phyloP scores from a whole-genome alignment of 1,284 basidiomycete genomes.

The Heterobasidion irregulare region DNA sequence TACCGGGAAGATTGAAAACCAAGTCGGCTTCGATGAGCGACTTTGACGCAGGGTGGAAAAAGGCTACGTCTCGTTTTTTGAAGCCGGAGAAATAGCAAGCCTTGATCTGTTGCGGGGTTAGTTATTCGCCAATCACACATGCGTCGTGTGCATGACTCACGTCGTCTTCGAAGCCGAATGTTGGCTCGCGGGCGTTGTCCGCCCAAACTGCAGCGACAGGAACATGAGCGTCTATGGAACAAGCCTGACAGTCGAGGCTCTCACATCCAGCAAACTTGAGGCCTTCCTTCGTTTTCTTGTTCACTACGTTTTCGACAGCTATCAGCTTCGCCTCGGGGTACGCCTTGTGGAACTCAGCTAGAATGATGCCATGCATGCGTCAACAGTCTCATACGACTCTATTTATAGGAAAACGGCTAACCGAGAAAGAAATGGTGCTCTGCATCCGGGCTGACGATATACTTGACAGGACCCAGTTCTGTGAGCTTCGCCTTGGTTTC shows the following conservation, averaged over 20 bases:
- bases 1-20: conserved; percentile 82
- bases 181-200: conserved; percentile 47
- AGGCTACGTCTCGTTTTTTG: conserved; percentile 84
- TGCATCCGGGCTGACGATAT: conserved; percentile 53
- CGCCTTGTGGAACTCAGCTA: conserved; percentile 63
- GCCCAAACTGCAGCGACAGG: conserved; percentile 44
- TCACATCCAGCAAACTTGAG: conserved; percentile 54
- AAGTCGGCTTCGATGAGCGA: conserved; percentile 85
- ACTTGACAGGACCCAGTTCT: conserved; percentile 75
- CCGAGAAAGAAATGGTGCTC: conserved; percentile 63
- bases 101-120: conserved; percentile 32
- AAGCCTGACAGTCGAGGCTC: conserved; percentile 12
- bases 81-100: conserved; percentile 77
- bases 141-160: conserved; percentile 28
- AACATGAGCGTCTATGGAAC: neutral
- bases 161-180: conserved; percentile 81
- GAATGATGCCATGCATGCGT: neutral
- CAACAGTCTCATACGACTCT: too few species aligned
- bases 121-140: neutral
- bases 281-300: conserved; percentile 28
- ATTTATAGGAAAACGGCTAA: conserved; percentile 18
- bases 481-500: conserved; percentile 69
- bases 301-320: conserved; percentile 49
- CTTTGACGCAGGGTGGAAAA: conserved; percentile 74
- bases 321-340: conserved; percentile 76